Conservation (phyloP, 1,284 basidiomycete species). For the Calocybe gambosa region DNA sequence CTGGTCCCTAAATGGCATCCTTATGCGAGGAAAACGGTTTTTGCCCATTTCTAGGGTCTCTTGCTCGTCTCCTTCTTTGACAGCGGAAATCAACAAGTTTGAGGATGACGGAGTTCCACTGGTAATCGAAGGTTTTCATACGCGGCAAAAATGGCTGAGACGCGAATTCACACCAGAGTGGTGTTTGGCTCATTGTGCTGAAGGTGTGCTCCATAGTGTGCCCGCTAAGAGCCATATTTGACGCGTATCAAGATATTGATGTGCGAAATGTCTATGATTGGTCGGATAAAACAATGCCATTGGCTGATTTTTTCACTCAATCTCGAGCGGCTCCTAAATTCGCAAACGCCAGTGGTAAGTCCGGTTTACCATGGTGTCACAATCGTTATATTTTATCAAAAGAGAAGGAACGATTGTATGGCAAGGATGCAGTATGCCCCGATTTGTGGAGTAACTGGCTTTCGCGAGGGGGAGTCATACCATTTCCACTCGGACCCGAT, state of each 20-base stretch:
- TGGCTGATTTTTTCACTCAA: constrained; percentile 40
- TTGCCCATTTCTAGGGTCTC: constrained; percentile 35
- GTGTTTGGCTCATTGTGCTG: constrained; percentile 33
- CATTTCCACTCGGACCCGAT: constrained; percentile 41
- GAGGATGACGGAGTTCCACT: constrained; percentile 51
- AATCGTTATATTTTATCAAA: constrained; percentile 8
- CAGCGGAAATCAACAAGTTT: constrained; percentile 32
- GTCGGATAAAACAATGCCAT: constrained; percentile 36
- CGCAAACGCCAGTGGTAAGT: constrained; percentile 33
- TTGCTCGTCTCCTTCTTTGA: constrained; percentile 22
- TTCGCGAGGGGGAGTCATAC: constrained; percentile 36
- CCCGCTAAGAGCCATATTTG: background rate
- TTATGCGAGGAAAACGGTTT: constrained; percentile 35
- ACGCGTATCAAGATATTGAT: constrained; percentile 34
- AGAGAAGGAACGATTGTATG: constrained; percentile 63
- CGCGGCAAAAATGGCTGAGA: constrained; percentile 45
- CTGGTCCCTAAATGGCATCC: constrained; percentile 45
- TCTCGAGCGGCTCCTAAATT: constrained; percentile 30
- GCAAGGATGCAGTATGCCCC: constrained; percentile 69
- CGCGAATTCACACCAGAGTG: constrained; percentile 50
- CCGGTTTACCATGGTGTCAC: background rate
- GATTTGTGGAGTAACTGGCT: constrained; percentile 58
- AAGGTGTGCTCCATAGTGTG: constrained; percentile 23
- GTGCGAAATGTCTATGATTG: constrained; percentile 51
- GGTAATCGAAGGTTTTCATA: constrained; percentile 55